Evolutionary conservation across 1,284 basidiomycete species (phyloP).

Genomic region (Leccinum pallidistipes): DNA sequence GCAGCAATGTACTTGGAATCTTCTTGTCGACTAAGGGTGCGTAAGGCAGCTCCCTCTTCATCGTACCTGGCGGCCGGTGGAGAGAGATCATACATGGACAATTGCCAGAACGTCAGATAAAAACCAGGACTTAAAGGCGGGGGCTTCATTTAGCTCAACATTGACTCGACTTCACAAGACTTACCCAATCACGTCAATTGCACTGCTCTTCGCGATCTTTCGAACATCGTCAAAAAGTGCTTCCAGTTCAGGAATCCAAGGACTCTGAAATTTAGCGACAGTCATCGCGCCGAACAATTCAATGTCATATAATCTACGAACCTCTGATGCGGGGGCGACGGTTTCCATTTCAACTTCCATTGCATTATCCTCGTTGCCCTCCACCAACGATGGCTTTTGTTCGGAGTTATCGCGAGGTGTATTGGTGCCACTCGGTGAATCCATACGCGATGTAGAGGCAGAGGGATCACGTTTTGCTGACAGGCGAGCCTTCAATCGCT

Average conservation of each 20-base stretch:
- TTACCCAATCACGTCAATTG: conserved; percentile 71
- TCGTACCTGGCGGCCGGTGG: conserved; percentile 71
- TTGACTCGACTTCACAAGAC: conserved; percentile 23
- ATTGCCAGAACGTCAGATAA: conserved; percentile 93
- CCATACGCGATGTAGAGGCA: conserved; percentile 51
- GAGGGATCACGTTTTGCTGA: conserved; percentile 74
- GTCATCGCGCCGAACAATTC: conserved; percentile 12
- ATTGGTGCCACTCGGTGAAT: conserved; percentile 53
- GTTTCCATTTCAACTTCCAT: conserved; percentile 49
- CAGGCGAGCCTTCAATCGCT: conserved; percentile 71
- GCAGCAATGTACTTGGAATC: conserved; percentile 56
- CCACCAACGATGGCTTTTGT: conserved; percentile 35
- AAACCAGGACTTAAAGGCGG: conserved; percentile 73
- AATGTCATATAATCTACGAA: conserved; percentile 12
- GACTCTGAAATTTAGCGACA: conserved; percentile 45
- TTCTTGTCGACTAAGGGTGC: conserved; percentile 60
- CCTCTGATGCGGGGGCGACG: conserved; percentile 22
- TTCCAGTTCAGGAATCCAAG: conserved; percentile 74
- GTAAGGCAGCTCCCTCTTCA: conserved; percentile 62
- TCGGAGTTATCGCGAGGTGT: conserved; percentile 38
- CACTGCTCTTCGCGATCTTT: conserved; percentile 63
- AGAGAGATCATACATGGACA: conserved; percentile 84
- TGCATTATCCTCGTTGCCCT: conserved; percentile 46
- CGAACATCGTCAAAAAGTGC: conserved; percentile 70
- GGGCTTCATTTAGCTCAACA: conserved; percentile 5